These are phyloP conservation scores for Picochlorum sp. DNA, from an alignment of 139 green algal species.

Conservation along the genomic window DNA sequence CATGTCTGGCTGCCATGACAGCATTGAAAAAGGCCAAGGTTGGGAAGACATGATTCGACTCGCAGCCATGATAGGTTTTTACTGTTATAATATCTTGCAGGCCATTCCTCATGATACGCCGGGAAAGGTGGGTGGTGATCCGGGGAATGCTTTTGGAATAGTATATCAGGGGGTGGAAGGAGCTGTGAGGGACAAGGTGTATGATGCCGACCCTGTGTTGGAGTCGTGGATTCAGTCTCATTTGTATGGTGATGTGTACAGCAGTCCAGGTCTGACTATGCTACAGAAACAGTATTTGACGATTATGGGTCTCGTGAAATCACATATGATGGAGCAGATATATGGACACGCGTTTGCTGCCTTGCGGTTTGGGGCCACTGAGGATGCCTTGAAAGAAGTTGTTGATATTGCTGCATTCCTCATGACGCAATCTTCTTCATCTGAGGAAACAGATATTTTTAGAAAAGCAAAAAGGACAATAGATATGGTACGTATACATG, in stretches of 20 bases:
- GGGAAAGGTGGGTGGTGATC: conserved; percentile 42
- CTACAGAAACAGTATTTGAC: conserved; percentile 49
- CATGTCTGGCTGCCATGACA: conserved; percentile 42
- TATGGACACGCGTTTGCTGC: conserved; percentile 46
- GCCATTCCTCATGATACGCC: conserved; percentile 31
- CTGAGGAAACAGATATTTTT: not conserved
- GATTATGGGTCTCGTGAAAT: conserved; percentile 35
- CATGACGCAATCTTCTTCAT: not conserved
- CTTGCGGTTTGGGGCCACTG: conserved; percentile 36
- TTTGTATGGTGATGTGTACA: conserved; percentile 57
- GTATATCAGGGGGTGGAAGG: conserved; percentile 44
- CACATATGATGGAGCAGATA: conserved; percentile 55
- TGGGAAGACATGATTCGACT: not conserved
- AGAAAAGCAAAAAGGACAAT: conserved; percentile 1
- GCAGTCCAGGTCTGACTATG: conserved; percentile 37
- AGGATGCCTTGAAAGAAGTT: conserved; percentile 20
- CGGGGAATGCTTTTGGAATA: conserved; percentile 54
- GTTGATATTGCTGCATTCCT: conserved; percentile 20
- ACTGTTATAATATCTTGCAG: conserved; percentile 13
- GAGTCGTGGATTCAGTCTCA: conserved; percentile 51
- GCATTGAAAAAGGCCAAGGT: conserved; percentile 37
- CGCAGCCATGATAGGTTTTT: not conserved
- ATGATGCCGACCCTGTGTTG: conserved; percentile 38
- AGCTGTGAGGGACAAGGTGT: conserved; percentile 40
- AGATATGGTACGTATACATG: no score